Evolutionary conservation across 2,329 filamentous ascomycete species (phyloP).

Genomic region (Fusarium anthophilum): DNA sequence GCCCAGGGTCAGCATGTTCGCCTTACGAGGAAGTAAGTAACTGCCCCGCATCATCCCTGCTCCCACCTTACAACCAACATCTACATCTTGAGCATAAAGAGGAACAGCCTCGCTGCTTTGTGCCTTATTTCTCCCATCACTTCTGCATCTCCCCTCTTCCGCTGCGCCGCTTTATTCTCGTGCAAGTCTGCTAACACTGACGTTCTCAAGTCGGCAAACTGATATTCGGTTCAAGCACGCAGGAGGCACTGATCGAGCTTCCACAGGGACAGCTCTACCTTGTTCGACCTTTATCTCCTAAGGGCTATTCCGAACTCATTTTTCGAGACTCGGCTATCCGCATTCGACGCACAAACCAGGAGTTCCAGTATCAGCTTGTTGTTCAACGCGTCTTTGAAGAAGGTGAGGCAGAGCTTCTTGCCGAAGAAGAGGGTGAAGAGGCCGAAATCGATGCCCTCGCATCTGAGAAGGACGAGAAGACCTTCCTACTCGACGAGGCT

Average conservation of each 20-base stretch:
- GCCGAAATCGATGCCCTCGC: constrained; percentile 77
- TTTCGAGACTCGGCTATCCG: constrained; percentile 96
- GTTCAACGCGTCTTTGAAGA: constrained; percentile 97
- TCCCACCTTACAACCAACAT: constrained; percentile 22
- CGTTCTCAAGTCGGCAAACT: constrained; percentile 79
- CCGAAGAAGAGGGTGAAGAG: constrained; percentile 89
- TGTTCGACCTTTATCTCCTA: constrained; percentile 92
- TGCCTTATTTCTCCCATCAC: neutral
- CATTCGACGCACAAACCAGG: constrained; percentile 91
- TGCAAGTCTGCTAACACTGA: constrained; percentile 19
- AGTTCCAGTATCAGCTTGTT: constrained; percentile 97
- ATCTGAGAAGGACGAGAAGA: constrained; percentile 94
- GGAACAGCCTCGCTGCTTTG: constrained; percentile 5
- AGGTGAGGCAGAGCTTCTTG: constrained; percentile 90
- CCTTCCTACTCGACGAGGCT: constrained; percentile 91
- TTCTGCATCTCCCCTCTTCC: neutral
- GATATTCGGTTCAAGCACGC: constrained; percentile 85
- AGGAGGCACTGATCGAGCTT: constrained; percentile 94
- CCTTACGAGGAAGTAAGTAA: constrained; percentile 51
- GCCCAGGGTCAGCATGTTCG: constrained; percentile 48
- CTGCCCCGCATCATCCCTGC: constrained; percentile 34
- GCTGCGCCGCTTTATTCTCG: neutral
- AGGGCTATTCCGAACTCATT: constrained; percentile 98
- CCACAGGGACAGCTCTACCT: constrained; percentile 97
- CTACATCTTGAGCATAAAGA: constrained; percentile 10